Evolutionary conservation across 495 filamentous ascomycete species (phyloP), one percentile per base, ranked within the genome.

Genomic region (Antarctomyces pellizariae): DNA sequence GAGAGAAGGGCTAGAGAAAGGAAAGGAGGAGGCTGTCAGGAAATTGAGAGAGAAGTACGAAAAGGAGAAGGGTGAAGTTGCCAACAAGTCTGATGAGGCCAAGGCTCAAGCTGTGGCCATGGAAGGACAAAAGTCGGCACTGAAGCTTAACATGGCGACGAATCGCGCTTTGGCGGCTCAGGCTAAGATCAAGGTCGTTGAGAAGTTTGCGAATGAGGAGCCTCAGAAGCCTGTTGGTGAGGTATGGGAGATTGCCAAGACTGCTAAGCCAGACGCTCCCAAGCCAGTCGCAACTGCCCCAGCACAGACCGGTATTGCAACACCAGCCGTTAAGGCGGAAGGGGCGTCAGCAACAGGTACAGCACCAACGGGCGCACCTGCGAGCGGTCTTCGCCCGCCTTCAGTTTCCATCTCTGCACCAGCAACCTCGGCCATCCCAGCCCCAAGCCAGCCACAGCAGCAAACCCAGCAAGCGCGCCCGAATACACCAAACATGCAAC

Each of bases 171-270:
- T 61, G 41, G 53, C 47, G 12, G 57, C 69, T 0, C 54, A 58
- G 29, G 74, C 67, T 8, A 90, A 84, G 52, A 36, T 89, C 13
- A 64, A 72, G 6, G 62, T 79, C 8, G 74, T 93, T 7, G 59
- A 77, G 32, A 72, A 64, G 25, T 80, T 78, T 9, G 80, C 74
- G 0, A 58, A 56, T 13, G 75, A 90, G n/a, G 89, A 78, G 0
- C 83, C 83, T 1, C 54, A 82, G 42, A 64, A 62, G 31, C 65
- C 77, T 8, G 79, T 93, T 4, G 56, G 48, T 7, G 79, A 90
- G 43, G 82, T 91, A 0, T 93, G 78, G 77, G 67, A 71, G 20
- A 49, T 72, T 16, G 78, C 70, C 0, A 77, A 83, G 48, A 52
- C 53, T 13, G 64, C 67, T n/a, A 77, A 67, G 38, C 59, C 68